Evolutionary conservation across 2,329 filamentous ascomycete genomes (phyloP), one percentile per base, ranked within the genome.

Genomic region (Verticillium zaregamsianum): DNA sequence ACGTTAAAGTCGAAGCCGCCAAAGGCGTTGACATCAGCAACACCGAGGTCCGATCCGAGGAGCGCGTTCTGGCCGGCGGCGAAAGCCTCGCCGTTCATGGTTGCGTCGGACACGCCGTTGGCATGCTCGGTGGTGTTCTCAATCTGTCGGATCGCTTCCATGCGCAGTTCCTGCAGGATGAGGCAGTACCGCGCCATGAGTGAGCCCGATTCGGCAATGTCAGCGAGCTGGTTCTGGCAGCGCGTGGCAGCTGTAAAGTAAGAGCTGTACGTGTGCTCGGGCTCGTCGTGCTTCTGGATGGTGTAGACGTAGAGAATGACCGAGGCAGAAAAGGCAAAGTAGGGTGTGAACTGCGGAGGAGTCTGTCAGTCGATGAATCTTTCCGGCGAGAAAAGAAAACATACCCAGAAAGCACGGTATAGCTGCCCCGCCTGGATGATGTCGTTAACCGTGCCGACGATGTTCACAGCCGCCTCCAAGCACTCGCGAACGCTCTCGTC

Each of bases 321-420:
- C 1, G 77, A 73, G 0, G 78, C 78, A 14, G 70, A 79, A 32
- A 80, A 81, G 1, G 74, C 77, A 60, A 75, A 77, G 60, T 81
- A 80, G 35, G 77, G 76, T 2, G 69, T 72, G 45, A 74, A 73
- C 72, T 74, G 40, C 49, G 7, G 20, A 40, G 6, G 17, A 40
- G 9, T 5, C 5, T n/a, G 37, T 40, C 37, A 40, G 15, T 20
- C 37, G 5, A 40, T 15, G 15, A 15, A 40, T 3, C 17, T 15
- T 8, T 49, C 12, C 9, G 25, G 35, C 6, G 11, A 1, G 61
- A 52, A 28, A 20, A 17, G 17, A 7, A n/a, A 17, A 40, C 37
- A 5, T 62, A 76, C 75, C 76, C 77, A 79, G 61, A 77, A 79
- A 1, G 74, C 72, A 6, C 70, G 70, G 56, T 73, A 77, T 63